These are phyloP conservation scores for Thermothelomyces thermophilus DNA, from an alignment of 2,329 filamentous ascomycete genomes.

Conservation along the genomic window DNA sequence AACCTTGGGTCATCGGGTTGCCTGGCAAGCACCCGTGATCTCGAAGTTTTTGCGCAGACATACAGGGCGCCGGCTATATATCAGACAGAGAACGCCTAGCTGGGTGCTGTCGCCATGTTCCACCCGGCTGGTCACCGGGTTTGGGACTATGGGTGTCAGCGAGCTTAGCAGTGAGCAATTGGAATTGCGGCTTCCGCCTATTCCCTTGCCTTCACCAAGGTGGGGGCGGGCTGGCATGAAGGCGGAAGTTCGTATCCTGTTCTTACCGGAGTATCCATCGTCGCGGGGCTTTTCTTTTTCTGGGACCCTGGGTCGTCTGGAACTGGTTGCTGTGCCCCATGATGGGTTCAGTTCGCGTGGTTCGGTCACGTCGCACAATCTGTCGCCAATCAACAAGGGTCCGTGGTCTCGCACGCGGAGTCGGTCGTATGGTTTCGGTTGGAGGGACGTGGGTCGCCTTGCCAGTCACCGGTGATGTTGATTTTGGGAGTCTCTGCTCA, in stretches of 20 bases:
- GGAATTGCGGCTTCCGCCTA: conserved; percentile 2
- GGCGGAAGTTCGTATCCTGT: conserved; percentile 1
- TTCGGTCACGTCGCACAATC: conserved; percentile 11
- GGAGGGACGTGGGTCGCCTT: conserved; percentile 19
- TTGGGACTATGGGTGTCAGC: conserved; percentile 18
- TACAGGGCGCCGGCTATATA: conserved; percentile 16
- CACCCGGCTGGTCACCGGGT: conserved; percentile 26
- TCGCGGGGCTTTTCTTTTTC: background rate
- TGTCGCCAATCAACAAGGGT: conserved; percentile 11
- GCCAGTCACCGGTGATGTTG: conserved; percentile 23
- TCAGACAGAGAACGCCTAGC: conserved; percentile 19
- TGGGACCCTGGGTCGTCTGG: background rate
- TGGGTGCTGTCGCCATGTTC: conserved; percentile 17
- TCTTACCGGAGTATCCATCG: background rate
- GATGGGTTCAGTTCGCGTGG: background rate
- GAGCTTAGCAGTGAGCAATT: conserved; percentile 27
- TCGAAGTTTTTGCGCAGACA: conserved; percentile 13
- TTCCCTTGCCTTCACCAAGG: conserved; percentile 1
- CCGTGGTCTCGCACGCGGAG: conserved; percentile 7
- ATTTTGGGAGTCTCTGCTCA: conserved; percentile 26
- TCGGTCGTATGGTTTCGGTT: conserved; percentile 18
- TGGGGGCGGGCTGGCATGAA: conserved; percentile 8
- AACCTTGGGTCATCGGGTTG: conserved; percentile 18
- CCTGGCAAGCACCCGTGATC: conserved; percentile 27
- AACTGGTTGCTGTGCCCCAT: background rate